Conservation (phyloP, 73 alveolate species). For the Symbiodinium pilosum region DNA sequence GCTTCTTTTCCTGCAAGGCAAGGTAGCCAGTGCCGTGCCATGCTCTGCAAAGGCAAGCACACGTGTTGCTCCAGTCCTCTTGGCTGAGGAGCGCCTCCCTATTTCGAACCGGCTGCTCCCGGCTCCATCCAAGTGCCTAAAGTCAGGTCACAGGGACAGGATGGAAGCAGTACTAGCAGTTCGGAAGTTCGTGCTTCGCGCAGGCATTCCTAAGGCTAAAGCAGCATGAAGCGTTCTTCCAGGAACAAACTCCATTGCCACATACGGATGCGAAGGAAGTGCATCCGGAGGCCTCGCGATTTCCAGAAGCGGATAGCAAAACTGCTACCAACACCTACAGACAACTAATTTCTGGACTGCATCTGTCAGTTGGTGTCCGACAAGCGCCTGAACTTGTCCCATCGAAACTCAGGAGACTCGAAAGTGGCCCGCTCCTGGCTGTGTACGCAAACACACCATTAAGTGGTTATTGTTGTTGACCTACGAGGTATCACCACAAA, state of each 20-base stretch:
- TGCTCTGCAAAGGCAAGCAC: too few relatives aligned
- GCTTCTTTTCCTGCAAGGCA: slow-evolving; percentile 33
- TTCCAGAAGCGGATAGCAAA: neutral
- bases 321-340: too few relatives aligned
- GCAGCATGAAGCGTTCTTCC: slow-evolving; percentile 61
- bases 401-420: slow-evolving; percentile 51
- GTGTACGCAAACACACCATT: too few relatives aligned
- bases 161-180: too few relatives aligned
- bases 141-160: too few relatives aligned
- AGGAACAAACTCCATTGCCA: slow-evolving; percentile 82
- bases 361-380: too few relatives aligned
- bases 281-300: slow-evolving; percentile 6
- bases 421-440: slow-evolving; percentile 23
- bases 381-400: slow-evolving; percentile 81
- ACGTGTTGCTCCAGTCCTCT: too few relatives aligned
- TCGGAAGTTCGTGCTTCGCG: too few relatives aligned
- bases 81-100: slow-evolving; percentile 14
- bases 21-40: too few relatives aligned
- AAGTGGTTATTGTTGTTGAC: too few relatives aligned
- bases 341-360: too few relatives aligned
- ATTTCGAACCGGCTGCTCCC: slow-evolving; percentile 32
- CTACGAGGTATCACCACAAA: too few relatives aligned
- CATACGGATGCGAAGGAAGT: slow-evolving; percentile 40
- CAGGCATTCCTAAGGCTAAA: neutral
- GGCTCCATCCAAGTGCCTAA: slow-evolving; percentile 57